phyloP scores from a whole-genome alignment of 139 green algal genomes.

The Axilococcus clingmanii region DNA sequence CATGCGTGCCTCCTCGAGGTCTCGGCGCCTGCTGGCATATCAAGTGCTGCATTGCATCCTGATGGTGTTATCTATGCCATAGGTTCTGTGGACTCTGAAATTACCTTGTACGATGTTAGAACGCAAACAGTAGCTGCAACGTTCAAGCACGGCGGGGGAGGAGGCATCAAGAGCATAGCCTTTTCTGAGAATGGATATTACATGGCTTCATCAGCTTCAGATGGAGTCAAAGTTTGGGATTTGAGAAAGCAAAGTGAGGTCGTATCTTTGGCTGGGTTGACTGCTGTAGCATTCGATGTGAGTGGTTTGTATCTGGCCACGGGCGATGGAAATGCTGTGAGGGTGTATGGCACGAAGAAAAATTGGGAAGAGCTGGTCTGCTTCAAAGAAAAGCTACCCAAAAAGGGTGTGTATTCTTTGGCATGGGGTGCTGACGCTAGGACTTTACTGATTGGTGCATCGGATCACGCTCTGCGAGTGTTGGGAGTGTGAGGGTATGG shows the following conservation, averaged over 20 bases:
- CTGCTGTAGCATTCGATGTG: slow-evolving; percentile 58
- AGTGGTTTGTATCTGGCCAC: slow-evolving; percentile 77
- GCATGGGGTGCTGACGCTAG: slow-evolving; percentile 49
- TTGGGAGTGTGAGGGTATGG: slow-evolving; percentile 13
- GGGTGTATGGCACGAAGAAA: slow-evolving; percentile 65
- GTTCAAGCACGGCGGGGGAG: slow-evolving; percentile 64
- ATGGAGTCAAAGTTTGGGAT: slow-evolving; percentile 95
- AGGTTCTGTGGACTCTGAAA: slow-evolving; percentile 42
- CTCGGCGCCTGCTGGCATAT: slow-evolving; percentile 29
- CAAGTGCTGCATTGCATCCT: slow-evolving; percentile 56
- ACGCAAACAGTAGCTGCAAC: slow-evolving; percentile 71
- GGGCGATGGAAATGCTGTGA: slow-evolving; percentile 56
- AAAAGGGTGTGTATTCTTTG: slow-evolving; percentile 57
- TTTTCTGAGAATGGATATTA: slow-evolving; percentile 96
- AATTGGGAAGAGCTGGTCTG: slow-evolving; percentile 56
- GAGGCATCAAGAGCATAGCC: slow-evolving; percentile 47
- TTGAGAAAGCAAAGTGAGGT: slow-evolving; percentile 91
- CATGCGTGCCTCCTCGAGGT: slow-evolving; percentile 10
- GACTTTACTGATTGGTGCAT: slow-evolving; percentile 59
- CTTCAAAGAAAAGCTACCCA: slow-evolving; percentile 56
- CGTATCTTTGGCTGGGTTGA: slow-evolving; percentile 33
- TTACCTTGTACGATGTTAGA: slow-evolving; percentile 84
- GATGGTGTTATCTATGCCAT: slow-evolving; percentile 84
- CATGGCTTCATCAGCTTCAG: slow-evolving; percentile 60
- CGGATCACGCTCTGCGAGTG: slow-evolving; percentile 83